Percentiles rank a stretch among this genome's conserved stretches.
These are phyloP conservation scores for Caloboletus inedulis DNA, from an alignment of 1,284 basidiomycete species.

Conservation along the genomic window DNA sequence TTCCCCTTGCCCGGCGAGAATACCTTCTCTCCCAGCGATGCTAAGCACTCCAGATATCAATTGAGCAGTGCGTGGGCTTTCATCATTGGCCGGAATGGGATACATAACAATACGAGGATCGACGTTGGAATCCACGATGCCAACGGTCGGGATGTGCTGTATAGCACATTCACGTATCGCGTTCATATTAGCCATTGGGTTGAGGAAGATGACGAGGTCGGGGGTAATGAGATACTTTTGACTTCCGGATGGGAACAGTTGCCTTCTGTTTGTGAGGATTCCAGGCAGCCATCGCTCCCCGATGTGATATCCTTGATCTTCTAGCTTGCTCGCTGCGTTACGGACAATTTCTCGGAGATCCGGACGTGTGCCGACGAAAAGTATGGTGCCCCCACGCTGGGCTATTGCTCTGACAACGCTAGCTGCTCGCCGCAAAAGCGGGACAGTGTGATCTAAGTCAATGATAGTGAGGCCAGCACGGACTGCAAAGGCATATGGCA, in stretches of 20 bases:
- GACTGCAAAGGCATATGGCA: constrained; percentile 92
- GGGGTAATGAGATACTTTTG: constrained; percentile 68
- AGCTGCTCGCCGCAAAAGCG: constrained; percentile 87
- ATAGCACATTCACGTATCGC: constrained; percentile 86
- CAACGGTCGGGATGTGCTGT: constrained; percentile 83
- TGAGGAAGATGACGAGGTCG: constrained; percentile 87
- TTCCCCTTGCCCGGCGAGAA: constrained; percentile 36
- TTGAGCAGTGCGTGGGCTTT: constrained; percentile 87
- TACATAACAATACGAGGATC: constrained; percentile 98
- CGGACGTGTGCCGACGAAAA: constrained; percentile 88
- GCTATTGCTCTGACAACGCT: constrained; percentile 84
- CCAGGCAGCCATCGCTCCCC: constrained; percentile 92
- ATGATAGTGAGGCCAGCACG: constrained; percentile 92
- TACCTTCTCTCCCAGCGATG: constrained; percentile 86
- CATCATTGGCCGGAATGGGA: constrained; percentile 97
- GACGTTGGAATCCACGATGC: constrained; percentile 91
- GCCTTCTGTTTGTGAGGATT: constrained; percentile 86
- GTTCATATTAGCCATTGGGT: constrained; percentile 79
- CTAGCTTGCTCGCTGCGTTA: constrained; percentile 80
- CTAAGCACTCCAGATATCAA: constrained; percentile 89
- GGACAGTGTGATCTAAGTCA: constrained; percentile 92
- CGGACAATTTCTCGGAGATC: constrained; percentile 76
- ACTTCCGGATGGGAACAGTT: constrained; percentile 67
- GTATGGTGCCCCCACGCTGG: constrained; percentile 77
- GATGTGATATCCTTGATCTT: constrained; percentile 75